Conservation (phyloP, 2,329 filamentous ascomycete species). For the Diaporthe australafricana region DNA sequence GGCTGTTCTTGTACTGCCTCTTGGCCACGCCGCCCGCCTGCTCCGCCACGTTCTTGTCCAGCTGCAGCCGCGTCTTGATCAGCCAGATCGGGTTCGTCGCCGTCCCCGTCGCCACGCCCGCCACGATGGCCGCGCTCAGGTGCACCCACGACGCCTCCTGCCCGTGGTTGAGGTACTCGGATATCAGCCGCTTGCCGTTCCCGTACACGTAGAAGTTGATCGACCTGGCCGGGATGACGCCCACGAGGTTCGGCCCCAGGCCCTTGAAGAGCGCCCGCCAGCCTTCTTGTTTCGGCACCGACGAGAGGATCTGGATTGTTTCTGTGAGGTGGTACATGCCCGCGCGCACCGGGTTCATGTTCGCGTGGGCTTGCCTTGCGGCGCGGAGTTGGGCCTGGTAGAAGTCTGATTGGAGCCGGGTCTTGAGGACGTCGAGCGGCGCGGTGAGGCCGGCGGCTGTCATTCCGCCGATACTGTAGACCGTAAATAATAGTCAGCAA, state of each 20-base stretch:
- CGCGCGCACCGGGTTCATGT: conserved; percentile 74
- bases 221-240: conserved; percentile 87
- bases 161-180: conserved; percentile 78
- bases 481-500: conserved; percentile 23
- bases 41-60: conserved; percentile 85
- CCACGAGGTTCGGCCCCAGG: conserved; percentile 88
- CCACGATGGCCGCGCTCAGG: conserved; percentile 78
- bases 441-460: conserved; percentile 92
- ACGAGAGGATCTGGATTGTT: conserved; percentile 85
- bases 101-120: conserved; percentile 88
- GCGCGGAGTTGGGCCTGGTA: conserved; percentile 86
- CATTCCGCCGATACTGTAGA: conserved; percentile 83
- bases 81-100: conserved; percentile 97
- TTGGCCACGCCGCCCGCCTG: conserved; percentile 63
- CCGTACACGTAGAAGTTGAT: conserved; percentile 97
- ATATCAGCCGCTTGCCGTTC: conserved; percentile 87
- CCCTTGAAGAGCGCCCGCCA: conserved; percentile 93
- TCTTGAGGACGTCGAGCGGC: conserved; percentile 94
- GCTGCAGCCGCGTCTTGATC: conserved; percentile 90
- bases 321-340: conserved; percentile 82
- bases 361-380: conserved; percentile 66
- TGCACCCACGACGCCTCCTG: conserved; percentile 81
- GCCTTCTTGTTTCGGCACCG: conserved; percentile 85
- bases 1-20: conserved; percentile 85
- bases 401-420: conserved; percentile 91